Conservation (phyloP, 1,284 basidiomycete genomes). For the Leccinum griseonigrum region DNA sequence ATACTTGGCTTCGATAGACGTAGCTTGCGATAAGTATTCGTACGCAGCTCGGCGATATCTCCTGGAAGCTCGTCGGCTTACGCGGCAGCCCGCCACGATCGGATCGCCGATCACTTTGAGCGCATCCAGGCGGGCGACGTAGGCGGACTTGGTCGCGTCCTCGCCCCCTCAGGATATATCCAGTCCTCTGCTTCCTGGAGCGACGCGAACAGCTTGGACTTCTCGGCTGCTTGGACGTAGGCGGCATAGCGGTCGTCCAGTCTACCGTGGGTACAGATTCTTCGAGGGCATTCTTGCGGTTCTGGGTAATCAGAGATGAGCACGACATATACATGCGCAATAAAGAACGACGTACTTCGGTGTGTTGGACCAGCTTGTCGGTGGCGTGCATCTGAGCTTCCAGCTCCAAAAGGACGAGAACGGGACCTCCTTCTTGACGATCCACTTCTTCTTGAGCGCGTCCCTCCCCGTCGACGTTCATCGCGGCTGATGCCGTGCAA, state of each 20-base stretch:
- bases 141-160: slow-evolving; percentile 89
- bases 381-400: slow-evolving; percentile 85
- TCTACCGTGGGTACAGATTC: slow-evolving; percentile 93
- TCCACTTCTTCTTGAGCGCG: slow-evolving; percentile 79
- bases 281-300: slow-evolving; percentile 95
- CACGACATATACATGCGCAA: not conserved
- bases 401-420: slow-evolving; percentile 69
- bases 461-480: slow-evolving; percentile 67
- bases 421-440: slow-evolving; percentile 80
- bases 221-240: slow-evolving; percentile 74
- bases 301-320: slow-evolving; percentile 42
- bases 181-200: slow-evolving; percentile 87
- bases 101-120: slow-evolving; percentile 85
- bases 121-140: slow-evolving; percentile 75
- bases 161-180: slow-evolving; percentile 94
- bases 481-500: slow-evolving; percentile 70
- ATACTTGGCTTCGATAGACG: slow-evolving; percentile 79
- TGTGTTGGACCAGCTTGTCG: slow-evolving; percentile 94
- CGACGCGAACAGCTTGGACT: slow-evolving; percentile 66
- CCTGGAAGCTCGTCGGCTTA: slow-evolving; percentile 75
- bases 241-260: slow-evolving; percentile 82
- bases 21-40: slow-evolving; percentile 80
- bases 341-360: slow-evolving; percentile 61
- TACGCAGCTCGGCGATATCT: slow-evolving; percentile 73
- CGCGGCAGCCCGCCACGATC: slow-evolving; percentile 77